phyloP scores from a whole-genome alignment of 2,329 filamentous ascomycete genomes.

The Spiromastix sp. region DNA sequence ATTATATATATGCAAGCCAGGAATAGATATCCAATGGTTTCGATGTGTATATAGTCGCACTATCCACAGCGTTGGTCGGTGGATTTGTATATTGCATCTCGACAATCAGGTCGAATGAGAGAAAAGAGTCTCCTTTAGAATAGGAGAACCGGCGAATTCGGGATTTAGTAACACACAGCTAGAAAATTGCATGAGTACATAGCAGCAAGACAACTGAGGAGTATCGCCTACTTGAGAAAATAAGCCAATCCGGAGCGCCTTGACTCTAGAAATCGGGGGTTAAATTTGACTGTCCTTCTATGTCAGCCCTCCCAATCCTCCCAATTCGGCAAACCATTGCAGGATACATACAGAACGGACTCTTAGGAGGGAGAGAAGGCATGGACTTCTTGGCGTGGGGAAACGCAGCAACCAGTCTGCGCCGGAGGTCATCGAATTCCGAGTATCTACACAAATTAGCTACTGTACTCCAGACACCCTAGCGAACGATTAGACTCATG shows the following conservation, averaged over 20 bases:
- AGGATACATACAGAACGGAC: conserved; percentile 69
- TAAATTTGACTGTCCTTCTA: conserved; percentile 48
- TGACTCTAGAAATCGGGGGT: conserved; percentile 74
- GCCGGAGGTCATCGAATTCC: conserved; percentile 78
- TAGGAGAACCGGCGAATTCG: conserved; percentile 83
- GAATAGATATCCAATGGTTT: too few relatives aligned
- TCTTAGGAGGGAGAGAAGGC: conserved; percentile 84
- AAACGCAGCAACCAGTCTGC: conserved; percentile 66
- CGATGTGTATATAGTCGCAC: too few relatives aligned
- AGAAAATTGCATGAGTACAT: background rate
- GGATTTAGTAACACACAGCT: conserved; percentile 89
- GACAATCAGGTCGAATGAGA: conserved; percentile 8
- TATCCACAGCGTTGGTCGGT: too few relatives aligned
- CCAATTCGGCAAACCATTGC: too few relatives aligned
- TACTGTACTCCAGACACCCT: background rate
- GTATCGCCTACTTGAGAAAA: conserved; percentile 69
- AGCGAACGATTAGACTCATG: background rate
- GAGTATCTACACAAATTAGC: conserved; percentile 55
- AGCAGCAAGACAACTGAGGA: background rate
- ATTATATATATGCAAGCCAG: too few relatives aligned
- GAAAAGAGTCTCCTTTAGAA: conserved; percentile 86
- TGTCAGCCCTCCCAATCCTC: too few relatives aligned
- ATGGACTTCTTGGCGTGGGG: conserved; percentile 76
- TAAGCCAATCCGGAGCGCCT: conserved; percentile 75
- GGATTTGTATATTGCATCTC: too few relatives aligned